A percentile compares a stretch with the other conserved stretches of the same genome.
Conservation (phyloP, 129 eudicot species). For the Flaveria ramosissima region DNA sequence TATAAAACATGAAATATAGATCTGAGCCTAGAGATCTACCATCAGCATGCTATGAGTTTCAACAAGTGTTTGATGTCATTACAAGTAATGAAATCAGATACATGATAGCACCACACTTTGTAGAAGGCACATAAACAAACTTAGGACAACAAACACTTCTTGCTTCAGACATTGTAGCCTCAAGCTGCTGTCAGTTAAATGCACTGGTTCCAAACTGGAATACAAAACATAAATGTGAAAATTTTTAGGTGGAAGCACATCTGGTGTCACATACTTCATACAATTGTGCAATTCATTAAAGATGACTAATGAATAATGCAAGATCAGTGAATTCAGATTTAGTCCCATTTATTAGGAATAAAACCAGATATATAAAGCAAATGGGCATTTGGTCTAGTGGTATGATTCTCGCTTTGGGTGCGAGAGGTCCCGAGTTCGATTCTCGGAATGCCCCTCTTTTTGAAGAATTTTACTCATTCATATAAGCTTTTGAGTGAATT, state of each 20-base stretch:
- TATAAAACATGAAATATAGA: neutral
- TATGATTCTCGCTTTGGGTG: conserved; percentile 99
- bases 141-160: neutral
- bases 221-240: too few relatives aligned
- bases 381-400: conserved; percentile 99
- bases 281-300: neutral
- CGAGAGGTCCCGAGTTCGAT: conserved; percentile 99
- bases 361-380: conserved; percentile 10
- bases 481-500: too few relatives aligned
- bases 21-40: neutral
- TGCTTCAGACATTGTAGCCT: conserved; percentile 2
- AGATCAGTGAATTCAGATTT: neutral
- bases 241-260: too few relatives aligned
- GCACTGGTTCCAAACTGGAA: too few relatives aligned
- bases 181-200: neutral
- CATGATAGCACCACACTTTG: neutral
- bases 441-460: conserved; percentile 71
- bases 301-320: neutral
- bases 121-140: neutral
- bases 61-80: too few relatives aligned
- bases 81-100: too few relatives aligned
- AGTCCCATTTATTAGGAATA: neutral
- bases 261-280: neutral
- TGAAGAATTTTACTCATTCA: too few relatives aligned
- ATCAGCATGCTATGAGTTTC: neutral